Conservation (phyloP, 2,329 filamentous ascomycete species). For the Coniosporium tulheliwenetii region DNA sequence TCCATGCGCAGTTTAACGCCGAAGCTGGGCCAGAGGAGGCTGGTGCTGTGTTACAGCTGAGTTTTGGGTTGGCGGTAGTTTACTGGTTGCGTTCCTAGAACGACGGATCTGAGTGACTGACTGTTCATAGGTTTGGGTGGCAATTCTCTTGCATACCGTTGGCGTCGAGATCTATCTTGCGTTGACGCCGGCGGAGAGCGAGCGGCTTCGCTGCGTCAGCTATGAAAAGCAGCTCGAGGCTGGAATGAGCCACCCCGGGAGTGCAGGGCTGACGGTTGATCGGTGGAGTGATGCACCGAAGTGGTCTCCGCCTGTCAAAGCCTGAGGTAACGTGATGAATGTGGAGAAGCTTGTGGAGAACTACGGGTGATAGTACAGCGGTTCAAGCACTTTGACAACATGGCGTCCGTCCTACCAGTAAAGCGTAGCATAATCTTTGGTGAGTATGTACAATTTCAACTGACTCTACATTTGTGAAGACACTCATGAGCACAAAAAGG, state of each 20-base stretch:
- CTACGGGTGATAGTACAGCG: too few species aligned
- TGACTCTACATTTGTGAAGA: too few species aligned
- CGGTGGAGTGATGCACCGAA: constrained; percentile 19
- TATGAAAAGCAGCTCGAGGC: constrained; percentile 40
- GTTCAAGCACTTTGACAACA: too few species aligned
- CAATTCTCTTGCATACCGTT: constrained; percentile 34
- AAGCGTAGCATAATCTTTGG: too few species aligned
- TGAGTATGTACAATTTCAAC: too few species aligned
- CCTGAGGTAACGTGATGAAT: neutral
- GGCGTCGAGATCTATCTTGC: constrained; percentile 27
- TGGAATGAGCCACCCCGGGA: constrained; percentile 33
- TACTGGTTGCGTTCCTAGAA: too few species aligned
- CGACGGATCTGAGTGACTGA: too few species aligned
- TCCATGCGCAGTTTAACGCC: constrained; percentile 10
- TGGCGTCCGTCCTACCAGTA: too few species aligned
- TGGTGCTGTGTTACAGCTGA: constrained; percentile 28
- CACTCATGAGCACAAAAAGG: too few species aligned
- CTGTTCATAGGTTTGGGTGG: constrained; percentile 27
- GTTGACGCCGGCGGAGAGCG: constrained; percentile 37
- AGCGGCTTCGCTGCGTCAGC: constrained; percentile 38
- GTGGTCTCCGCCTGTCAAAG: constrained; percentile 1
- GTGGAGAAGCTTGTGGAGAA: too few species aligned
- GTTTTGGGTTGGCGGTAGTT: constrained; percentile 31
- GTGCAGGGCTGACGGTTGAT: constrained; percentile 29
- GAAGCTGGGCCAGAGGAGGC: constrained; percentile 7